Percentiles rank a stretch among this genome's conserved stretches.
These are phyloP conservation scores for Sporothrix euskadiensis DNA, from an alignment of 2,329 filamentous ascomycete genomes.

Conservation along the genomic window DNA sequence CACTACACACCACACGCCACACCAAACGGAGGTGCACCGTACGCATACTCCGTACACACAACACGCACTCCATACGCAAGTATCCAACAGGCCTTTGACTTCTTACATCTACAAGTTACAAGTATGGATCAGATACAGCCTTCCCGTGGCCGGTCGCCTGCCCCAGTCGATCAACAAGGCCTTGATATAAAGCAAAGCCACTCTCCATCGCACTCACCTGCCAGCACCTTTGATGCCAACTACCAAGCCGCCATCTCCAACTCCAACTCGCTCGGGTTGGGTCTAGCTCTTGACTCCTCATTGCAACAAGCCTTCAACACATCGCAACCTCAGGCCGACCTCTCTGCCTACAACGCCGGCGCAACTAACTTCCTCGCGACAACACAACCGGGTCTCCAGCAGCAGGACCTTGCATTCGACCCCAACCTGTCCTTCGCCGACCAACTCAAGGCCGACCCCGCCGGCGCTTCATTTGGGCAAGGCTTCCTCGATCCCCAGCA, in stretches of 20 bases:
- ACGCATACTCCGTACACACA: conserved; percentile 14
- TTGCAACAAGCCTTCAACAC: conserved; percentile 44
- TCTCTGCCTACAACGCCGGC: conserved; percentile 49
- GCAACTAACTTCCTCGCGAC: conserved; percentile 52
- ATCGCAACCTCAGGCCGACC: conserved; percentile 44
- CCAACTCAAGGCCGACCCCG: conserved; percentile 43
- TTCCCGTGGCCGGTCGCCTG: conserved; percentile 61
- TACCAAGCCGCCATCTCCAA: conserved; percentile 40
- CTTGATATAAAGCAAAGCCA: conserved; percentile 68
- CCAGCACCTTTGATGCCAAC: conserved; percentile 54
- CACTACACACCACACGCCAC: conserved; percentile 23
- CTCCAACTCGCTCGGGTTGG: conserved; percentile 49
- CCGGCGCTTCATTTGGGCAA: conserved; percentile 36
- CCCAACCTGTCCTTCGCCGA: conserved; percentile 49
- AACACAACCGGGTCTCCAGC: conserved; percentile 39
- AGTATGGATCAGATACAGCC: conserved; percentile 55
- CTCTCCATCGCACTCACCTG: conserved; percentile 60
- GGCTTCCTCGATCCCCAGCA: conserved; percentile 50
- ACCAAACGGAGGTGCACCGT: neutral
- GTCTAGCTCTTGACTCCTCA: conserved; percentile 59
- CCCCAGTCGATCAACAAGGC: conserved; percentile 57
- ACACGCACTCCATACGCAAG: conserved; percentile 26
- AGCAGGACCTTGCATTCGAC: conserved; percentile 46
- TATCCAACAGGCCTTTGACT: neutral
- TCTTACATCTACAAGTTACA: conserved; percentile 29